Conservation (phyloP, 1,139 yeast species). For the Lodderomyces metapsilosis region DNA sequence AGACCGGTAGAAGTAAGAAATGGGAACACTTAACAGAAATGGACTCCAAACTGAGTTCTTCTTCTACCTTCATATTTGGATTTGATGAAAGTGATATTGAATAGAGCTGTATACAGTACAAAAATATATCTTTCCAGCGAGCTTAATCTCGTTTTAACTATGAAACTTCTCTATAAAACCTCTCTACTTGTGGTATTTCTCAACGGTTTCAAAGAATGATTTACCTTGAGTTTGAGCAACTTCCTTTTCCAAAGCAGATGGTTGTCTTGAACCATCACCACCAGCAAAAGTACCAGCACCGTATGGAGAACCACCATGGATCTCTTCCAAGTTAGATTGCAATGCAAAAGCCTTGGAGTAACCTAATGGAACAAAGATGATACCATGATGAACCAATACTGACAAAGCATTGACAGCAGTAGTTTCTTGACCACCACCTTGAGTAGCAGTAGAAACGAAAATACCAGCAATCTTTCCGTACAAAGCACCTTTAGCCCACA, state of each 20-base stretch:
- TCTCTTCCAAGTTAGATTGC: conserved; percentile 60
- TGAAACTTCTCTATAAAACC: not conserved
- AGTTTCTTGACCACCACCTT: conserved; percentile 83
- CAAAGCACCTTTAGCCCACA: conserved; percentile 77
- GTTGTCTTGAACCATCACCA: conserved; percentile 75
- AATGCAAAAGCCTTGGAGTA: conserved; percentile 61
- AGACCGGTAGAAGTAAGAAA: conserved; percentile 22
- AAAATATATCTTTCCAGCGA: too few relatives aligned
- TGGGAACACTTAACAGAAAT: conserved; percentile 23
- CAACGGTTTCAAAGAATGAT: conserved; percentile 18
- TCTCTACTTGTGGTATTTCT: conserved; percentile 2
- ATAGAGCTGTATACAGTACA: too few relatives aligned
- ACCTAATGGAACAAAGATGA: conserved; percentile 78
- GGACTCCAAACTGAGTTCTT: not conserved
- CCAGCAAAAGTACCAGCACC: conserved; percentile 86
- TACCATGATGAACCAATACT: conserved; percentile 74
- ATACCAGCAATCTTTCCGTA: conserved; percentile 76
- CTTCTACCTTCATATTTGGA: conserved; percentile 35
- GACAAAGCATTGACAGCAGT: conserved; percentile 67
- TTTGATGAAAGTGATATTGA: conserved; percentile 20
- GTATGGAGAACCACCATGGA: conserved; percentile 86
- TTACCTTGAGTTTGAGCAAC: conserved; percentile 66
- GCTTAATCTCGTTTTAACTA: too few relatives aligned
- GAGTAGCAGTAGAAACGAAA: conserved; percentile 77
- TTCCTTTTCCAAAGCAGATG: conserved; percentile 62